A percentile compares a stretch with the other conserved stretches of the same genome.
These are phyloP conservation scores for Microcyclospora pomicola DNA, from an alignment of 2,329 filamentous ascomycete genomes.

Conservation along the genomic window DNA sequence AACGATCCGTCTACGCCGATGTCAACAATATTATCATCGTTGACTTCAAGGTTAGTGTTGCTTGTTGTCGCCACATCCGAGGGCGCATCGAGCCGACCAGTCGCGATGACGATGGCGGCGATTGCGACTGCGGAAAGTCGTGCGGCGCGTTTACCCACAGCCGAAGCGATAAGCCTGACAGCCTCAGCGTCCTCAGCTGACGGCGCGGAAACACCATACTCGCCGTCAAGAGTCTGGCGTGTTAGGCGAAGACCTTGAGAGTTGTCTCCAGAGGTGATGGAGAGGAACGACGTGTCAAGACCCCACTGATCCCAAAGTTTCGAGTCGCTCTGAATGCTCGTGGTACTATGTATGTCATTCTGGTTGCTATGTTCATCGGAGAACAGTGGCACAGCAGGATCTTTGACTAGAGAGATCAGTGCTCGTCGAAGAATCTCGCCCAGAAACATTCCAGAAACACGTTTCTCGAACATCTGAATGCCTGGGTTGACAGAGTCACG, in stretches of 20 bases:
- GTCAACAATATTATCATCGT: conserved; percentile 60
- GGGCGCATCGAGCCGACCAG: conserved; percentile 48
- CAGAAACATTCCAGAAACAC: conserved; percentile 94
- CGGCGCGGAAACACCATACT: conserved; percentile 61
- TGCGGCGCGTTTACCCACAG: conserved; percentile 78
- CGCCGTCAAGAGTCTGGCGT: conserved; percentile 62
- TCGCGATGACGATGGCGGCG: conserved; percentile 68
- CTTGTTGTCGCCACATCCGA: conserved; percentile 19
- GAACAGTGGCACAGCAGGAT: conserved; percentile 57
- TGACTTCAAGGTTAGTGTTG: conserved; percentile 19
- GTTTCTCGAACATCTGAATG: conserved; percentile 98
- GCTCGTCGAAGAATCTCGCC: conserved; percentile 80
- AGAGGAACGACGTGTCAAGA: conserved; percentile 81
- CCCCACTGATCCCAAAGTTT: conserved; percentile 71
- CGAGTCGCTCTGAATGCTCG: conserved; percentile 50
- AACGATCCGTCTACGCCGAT: conserved; percentile 89
- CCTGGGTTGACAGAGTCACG: conserved; percentile 75
- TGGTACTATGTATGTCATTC: conserved; percentile 56
- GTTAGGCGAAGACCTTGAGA: conserved; percentile 58
- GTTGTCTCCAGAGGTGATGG: conserved; percentile 68
- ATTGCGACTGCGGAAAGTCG: conserved; percentile 79
- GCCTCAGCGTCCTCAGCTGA: conserved; percentile 75
- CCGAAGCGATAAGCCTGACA: conserved; percentile 68
- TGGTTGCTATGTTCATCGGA: conserved; percentile 57
- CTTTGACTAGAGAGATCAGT: conserved; percentile 57